These are phyloP conservation scores for Angophora floribunda DNA, from an alignment of 345 rosid genomes.

Conservation along the genomic window DNA sequence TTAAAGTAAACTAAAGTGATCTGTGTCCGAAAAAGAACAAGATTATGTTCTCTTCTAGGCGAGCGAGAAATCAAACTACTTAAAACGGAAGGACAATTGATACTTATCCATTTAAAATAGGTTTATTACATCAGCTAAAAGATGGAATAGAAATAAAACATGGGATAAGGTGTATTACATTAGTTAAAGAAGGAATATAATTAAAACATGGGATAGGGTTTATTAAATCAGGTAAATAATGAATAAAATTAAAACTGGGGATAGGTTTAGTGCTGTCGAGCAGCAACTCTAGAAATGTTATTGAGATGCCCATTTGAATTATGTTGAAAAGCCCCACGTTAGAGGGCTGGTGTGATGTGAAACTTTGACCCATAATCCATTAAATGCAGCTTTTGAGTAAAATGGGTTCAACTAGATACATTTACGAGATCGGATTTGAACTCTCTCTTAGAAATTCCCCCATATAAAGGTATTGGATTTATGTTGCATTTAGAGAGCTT, in stretches of 20 bases:
- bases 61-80: background rate
- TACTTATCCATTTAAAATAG: background rate
- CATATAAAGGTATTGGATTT: background rate
- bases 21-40: background rate
- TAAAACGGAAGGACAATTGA: background rate
- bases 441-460: background rate
- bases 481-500: fast-evolving
- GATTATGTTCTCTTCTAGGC: background rate
- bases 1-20: background rate
- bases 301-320: background rate
- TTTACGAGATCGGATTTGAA: too few relatives aligned
- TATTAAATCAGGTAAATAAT: background rate
- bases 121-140: background rate
- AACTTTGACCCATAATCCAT: fast-evolving
- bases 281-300: background rate
- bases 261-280: background rate
- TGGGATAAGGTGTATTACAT: background rate
- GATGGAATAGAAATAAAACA: background rate
- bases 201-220: background rate
- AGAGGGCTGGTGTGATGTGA: background rate
- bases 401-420: background rate
- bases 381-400: too few relatives aligned
- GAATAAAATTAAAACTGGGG: background rate
- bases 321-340: background rate
- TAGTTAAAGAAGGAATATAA: background rate